A percentile compares a stretch with the other conserved stretches of the same genome.
Conservation (phyloP, 1,139 yeast species). For the Yamadazyma atmosphaerica region DNA sequence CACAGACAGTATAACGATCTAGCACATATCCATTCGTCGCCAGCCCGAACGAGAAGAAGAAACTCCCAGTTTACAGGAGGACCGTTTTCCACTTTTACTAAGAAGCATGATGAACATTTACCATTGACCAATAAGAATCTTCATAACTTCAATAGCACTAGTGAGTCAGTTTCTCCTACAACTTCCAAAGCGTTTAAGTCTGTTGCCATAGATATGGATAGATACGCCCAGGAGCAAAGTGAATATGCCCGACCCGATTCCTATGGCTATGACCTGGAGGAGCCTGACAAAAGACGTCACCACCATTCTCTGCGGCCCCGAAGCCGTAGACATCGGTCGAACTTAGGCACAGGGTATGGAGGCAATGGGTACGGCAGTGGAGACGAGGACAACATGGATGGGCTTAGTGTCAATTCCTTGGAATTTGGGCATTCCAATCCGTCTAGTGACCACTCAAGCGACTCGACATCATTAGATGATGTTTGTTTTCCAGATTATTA, state of each 20-base stretch:
- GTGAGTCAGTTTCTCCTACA: conserved; percentile 15
- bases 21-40: conserved; percentile 32
- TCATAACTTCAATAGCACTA: conserved; percentile 19
- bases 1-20: conserved; percentile 32
- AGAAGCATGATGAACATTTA: conserved; percentile 13
- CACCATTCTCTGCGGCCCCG: no score
- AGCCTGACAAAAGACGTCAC: neutral
- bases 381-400: conserved; percentile 17
- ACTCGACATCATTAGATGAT: conserved; percentile 77
- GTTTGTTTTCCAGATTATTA: conserved; percentile 74
- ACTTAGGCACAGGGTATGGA: conserved; percentile 14
- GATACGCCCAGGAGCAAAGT: conserved; percentile 38
- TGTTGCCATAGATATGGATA: conserved; percentile 32
- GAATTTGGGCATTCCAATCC: conserved; percentile 66
- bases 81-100: conserved; percentile 2
- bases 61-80: conserved; percentile 12
- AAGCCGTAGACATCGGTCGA: conserved; percentile 1
- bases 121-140: conserved; percentile 44
- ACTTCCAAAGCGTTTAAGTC: conserved; percentile 9
- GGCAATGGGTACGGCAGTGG: conserved; percentile 4
- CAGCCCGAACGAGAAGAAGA: conserved; percentile 34
- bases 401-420: conserved; percentile 29
- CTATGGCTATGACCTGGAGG: conserved; percentile 3
- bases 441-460: conserved; percentile 67
- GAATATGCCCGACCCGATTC: conserved; percentile 16